Base-by-base conservation (phyloP, 2,329 filamentous ascomycete genomes). In the Penicillium nordicum region DNA sequence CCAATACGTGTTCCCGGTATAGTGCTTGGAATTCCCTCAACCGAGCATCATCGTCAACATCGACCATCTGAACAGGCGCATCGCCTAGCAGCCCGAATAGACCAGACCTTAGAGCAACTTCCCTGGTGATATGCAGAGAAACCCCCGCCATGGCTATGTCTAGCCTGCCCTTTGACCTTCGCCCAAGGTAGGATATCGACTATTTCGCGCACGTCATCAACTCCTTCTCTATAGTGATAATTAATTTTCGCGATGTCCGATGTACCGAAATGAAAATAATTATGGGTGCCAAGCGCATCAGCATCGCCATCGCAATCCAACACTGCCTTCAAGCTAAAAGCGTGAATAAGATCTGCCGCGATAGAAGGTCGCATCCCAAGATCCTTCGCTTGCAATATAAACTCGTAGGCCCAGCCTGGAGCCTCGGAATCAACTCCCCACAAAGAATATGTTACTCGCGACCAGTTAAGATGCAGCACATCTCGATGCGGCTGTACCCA, bases 31-130 rank as follows among this genome's bases (percentile, higher is more conserved):
- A 37, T 29, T 29, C 45, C 32, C 21, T 49, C 29, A 55, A 29
- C 32, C 46, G 44, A 23, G 38, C 34, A 27, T 44, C 25, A 21
- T 55, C 52, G 18, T 30, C 38, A 10, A 50, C 52, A 55, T 50
- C 52, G 5, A 50, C 34, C 44, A 55, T 44, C 27, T 55, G 52
- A 25, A 50, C 52, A 38, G 52, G 52, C n/a, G 37, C 52, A 44
- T 55, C 52, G 23, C 46, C 52, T 18, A 55, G 32, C 3, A 50
- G n/a, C 21, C 52, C 45, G 10, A 55, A 50, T 21, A 55, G 21
- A 4, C 52, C 52, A 43, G 52, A 55, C 8, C 1, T 25, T 16
- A 42, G 36, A 30, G 36, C 47, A 12, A n/a, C 10, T 34, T 42
- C 38, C 11, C 25, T 40, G 27, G 18, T n/a, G n/a, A n/a, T n/a